Evolutionary conservation across 495 filamentous ascomycete species (phyloP), one percentile per base, ranked within the genome.

Genomic region (Astrothelium macrocarpum): DNA sequence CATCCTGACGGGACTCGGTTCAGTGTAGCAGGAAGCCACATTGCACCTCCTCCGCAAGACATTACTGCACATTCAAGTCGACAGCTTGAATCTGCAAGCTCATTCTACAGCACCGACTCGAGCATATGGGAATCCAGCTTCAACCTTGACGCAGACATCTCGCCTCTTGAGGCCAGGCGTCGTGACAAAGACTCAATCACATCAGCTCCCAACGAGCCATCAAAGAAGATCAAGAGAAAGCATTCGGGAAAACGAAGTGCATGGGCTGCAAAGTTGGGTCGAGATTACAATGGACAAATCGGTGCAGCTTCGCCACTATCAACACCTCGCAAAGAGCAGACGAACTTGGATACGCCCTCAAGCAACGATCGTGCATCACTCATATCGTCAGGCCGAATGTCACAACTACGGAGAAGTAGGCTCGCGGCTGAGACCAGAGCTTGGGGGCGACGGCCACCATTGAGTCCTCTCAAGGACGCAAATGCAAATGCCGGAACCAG

Each of bases 201-300:
- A 9, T 0, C 7, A 9, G 4, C 23, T 20, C 16, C 23, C 25
- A 56, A 2, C 11, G 49, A 12, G 5, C 2, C 1, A n/a, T 29
- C 20, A 25, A 56, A 16, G 49, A 29, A 11, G 25, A 29, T 56
- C 7, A 29, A 29, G 16, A 56, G 49, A 29, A 56, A 25, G 25
- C 49, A 4, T 29, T 56, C 49, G 49, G 49, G 49, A 29, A 56
- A 29, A 29, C 49, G 49, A 11, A 56, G 49, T 56, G 49, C 49
- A 12, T 56, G 49, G 49, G 49, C 49, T 56, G 49, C 49, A 26
- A 26, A 29, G 16, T 20, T 56, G 25, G 49, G 49, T 10, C 49
- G 49, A 29, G 49, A 56, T 29, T 56, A 56, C 49, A 56, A 56
- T 20, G 49, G 49, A 26, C 5, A 56, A 29, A 56, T 56, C 25